Percentiles rank a stretch among this genome's conserved stretches.
Conservation (phyloP, 192 early-diverging fungal genomes). For the Umbelopsis ramanniana region DNA sequence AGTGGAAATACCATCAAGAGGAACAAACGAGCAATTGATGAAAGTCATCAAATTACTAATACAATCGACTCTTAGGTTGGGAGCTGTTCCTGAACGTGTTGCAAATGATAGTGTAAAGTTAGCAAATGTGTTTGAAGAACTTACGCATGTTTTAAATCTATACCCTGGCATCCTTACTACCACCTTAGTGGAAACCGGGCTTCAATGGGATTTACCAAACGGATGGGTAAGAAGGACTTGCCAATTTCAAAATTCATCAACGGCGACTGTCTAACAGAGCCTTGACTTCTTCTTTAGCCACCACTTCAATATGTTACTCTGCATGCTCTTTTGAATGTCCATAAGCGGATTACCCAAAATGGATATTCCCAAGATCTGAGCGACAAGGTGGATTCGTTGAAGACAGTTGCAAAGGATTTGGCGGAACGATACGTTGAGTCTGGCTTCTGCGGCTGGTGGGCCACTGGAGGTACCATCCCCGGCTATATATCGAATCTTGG, state of each 20-base stretch:
- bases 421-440: conserved; percentile 59
- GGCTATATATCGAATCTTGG: conserved; percentile 45
- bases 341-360: conserved; percentile 13
- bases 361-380: neutral
- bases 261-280: too few species aligned
- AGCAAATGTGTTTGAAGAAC: conserved; percentile 44
- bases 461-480: conserved; percentile 65
- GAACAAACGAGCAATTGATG: neutral
- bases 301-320: conserved; percentile 63
- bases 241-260: neutral
- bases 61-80: conserved; percentile 22
- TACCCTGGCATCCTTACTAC: conserved; percentile 68
- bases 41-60: neutral
- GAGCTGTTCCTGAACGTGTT: conserved; percentile 27
- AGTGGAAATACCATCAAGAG: neutral
- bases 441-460: conserved; percentile 72
- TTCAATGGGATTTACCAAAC: conserved; percentile 80
- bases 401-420: conserved; percentile 31
- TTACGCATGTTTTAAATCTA: conserved; percentile 37
- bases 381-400: conserved; percentile 12
- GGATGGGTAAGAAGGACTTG: conserved; percentile 47
- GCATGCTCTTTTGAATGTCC: conserved; percentile 47
- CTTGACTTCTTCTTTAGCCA: conserved; percentile 31
- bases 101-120: conserved; percentile 25
- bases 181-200: conserved; percentile 56